phyloP scores from a whole-genome alignment of 2,329 filamentous ascomycete species.

The Akanthomyces dipterigenus region DNA sequence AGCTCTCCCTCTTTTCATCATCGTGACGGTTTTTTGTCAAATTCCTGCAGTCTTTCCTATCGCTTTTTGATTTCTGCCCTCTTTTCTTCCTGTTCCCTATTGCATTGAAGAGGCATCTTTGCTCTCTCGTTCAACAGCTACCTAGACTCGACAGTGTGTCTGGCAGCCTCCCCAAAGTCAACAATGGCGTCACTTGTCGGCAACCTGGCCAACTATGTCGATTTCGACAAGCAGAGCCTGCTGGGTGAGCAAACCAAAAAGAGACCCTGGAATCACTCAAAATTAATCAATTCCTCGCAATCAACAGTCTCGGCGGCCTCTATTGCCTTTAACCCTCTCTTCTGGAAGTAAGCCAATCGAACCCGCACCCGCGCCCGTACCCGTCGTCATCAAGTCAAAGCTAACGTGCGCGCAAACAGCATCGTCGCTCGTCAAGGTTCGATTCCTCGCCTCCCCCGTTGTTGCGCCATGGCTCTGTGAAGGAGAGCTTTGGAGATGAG shows the following conservation, averaged over 20 bases:
- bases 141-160: neutral
- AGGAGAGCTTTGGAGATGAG: neutral
- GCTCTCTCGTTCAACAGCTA: neutral
- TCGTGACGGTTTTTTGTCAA: no score
- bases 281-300: conserved; percentile 16
- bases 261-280: neutral
- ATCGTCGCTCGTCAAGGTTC: conserved; percentile 77
- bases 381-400: conserved; percentile 26
- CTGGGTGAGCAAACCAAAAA: conserved; percentile 44
- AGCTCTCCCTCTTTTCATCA: no score
- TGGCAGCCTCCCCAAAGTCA: neutral
- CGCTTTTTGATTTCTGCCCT: no score
- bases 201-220: conserved; percentile 56
- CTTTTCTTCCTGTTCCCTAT: no score
- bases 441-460: conserved; percentile 8
- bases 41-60: no score
- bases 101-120: no score
- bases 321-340: conserved; percentile 95
- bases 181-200: conserved; percentile 34
- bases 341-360: conserved; percentile 78
- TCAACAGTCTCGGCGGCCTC: conserved; percentile 67
- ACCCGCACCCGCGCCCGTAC: conserved; percentile 9
- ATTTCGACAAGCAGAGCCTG: conserved; percentile 61
- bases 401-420: conserved; percentile 35
- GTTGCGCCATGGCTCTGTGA: no score